Percentiles rank a stretch among this genome's conserved stretches.
Conservation (phyloP, 1,139 yeast genomes). For the Suhomyces guaymorum region DNA sequence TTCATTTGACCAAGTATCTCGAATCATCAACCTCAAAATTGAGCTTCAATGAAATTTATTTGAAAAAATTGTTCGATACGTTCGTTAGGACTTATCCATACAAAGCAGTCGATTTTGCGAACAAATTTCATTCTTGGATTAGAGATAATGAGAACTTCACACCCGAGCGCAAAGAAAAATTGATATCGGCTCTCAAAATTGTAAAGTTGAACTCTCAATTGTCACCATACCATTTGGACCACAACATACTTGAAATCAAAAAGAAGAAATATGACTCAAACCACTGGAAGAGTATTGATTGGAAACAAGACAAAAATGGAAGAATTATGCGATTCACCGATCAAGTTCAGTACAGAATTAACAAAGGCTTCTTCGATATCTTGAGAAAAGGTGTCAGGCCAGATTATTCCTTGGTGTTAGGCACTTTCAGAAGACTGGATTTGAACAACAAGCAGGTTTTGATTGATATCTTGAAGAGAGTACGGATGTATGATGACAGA, state of each 20-base stretch:
- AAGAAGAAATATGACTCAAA: conserved; percentile 22
- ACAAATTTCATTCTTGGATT: conserved; percentile 28
- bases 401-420: conserved; percentile 31
- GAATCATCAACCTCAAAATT: conserved; percentile 21
- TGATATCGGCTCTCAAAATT: conserved; percentile 21
- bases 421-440: conserved; percentile 34
- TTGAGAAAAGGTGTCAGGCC: conserved; percentile 39
- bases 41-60: conserved; percentile 24
- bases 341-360: conserved; percentile 37
- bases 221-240: conserved; percentile 30
- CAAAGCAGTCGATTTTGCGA: conserved; percentile 28
- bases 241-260: conserved; percentile 17
- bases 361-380: conserved; percentile 37
- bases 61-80: conserved; percentile 29
- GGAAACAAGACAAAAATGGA: conserved; percentile 20
- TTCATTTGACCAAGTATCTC: conserved; percentile 28
- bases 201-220: conserved; percentile 30
- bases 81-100: conserved; percentile 40
- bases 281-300: conserved; percentile 24
- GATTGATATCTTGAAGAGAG: conserved; percentile 23
- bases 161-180: conserved; percentile 9
- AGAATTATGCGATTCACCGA: conserved; percentile 16
- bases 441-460: conserved; percentile 21
- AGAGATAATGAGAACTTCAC: conserved; percentile 10
- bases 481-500: conserved; percentile 21